Evolutionary conservation across 2,329 filamentous ascomycete genomes (phyloP).

Genomic region (Didymellaceae sp.): DNA sequence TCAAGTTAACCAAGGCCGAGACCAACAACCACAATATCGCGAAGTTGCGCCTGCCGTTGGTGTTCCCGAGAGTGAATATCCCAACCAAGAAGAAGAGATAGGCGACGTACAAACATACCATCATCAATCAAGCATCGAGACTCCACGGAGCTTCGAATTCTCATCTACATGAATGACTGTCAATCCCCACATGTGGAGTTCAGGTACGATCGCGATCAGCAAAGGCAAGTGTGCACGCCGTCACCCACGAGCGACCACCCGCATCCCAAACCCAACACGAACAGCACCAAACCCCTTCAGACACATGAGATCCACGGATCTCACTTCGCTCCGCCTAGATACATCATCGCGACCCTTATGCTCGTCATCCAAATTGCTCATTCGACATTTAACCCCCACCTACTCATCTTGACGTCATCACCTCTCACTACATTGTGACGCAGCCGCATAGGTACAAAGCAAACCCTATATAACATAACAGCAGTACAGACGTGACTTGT

Average conservation of each 20-base stretch:
- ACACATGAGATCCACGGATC: slow-evolving; percentile 12
- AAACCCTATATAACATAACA: slow-evolving; percentile 4
- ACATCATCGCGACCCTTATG: slow-evolving; percentile 15
- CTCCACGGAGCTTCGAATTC: slow-evolving; percentile 6
- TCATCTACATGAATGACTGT: neutral
- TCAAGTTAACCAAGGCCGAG: slow-evolving; percentile 66
- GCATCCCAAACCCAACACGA: neutral
- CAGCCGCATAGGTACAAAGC: neutral
- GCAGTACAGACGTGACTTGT: neutral
- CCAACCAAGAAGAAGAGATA: slow-evolving; percentile 25
- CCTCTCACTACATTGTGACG: slow-evolving; percentile 11
- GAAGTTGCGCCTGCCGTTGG: slow-evolving; percentile 76
- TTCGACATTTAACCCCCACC: slow-evolving; percentile 2
- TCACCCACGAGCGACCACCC: slow-evolving; percentile 1
- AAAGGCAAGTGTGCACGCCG: neutral
- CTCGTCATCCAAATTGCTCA: slow-evolving; percentile 18
- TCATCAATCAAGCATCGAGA: slow-evolving; percentile 4
- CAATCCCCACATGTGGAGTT: neutral
- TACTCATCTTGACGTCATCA: slow-evolving; percentile 25
- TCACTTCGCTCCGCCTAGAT: slow-evolving; percentile 11
- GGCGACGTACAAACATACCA: slow-evolving; percentile 9
- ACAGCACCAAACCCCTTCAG: slow-evolving; percentile 5
- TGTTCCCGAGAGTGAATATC: slow-evolving; percentile 72
- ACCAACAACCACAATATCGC: slow-evolving; percentile 69
- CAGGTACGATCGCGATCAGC: slow-evolving; percentile 3